These are phyloP conservation scores for Globisporangium cederbergense DNA, from an alignment of 352 stramenopile genomes.

Conservation along the genomic window DNA sequence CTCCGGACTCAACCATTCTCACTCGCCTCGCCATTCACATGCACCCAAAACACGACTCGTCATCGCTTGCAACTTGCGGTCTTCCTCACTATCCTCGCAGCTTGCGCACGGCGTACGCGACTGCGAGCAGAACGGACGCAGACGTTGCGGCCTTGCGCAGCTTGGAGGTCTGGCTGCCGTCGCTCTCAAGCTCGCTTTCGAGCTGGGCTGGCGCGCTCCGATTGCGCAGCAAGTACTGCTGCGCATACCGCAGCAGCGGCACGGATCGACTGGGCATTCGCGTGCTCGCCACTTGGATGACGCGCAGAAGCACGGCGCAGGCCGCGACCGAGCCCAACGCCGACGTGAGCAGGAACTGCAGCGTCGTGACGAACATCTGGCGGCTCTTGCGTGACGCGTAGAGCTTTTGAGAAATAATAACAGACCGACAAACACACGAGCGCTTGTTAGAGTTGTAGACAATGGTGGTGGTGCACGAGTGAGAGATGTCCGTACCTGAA, in stretches of 20 bases:
- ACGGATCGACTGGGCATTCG: conserved; percentile 27
- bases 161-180: not conserved
- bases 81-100: conserved; percentile 16
- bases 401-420: conserved; percentile 25
- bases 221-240: conserved; percentile 38
- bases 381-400: conserved; percentile 66
- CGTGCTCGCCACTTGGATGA: conserved; percentile 43
- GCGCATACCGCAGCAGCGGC: conserved; percentile 34
- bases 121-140: conserved; percentile 31
- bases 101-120: conserved; percentile 32
- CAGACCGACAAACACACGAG: not conserved
- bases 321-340: conserved; percentile 67
- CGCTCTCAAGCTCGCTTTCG: conserved; percentile 1
- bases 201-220: conserved; percentile 20
- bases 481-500: conserved; percentile 34
- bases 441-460: not conserved
- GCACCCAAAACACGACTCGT: not conserved
- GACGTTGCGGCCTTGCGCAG: conserved; percentile 35
- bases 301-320: conserved; percentile 45
- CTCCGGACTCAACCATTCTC: not conserved
- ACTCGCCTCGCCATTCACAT: not conserved
- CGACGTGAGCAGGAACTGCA: conserved; percentile 57
- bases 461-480: not conserved
- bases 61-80: not conserved
- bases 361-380: conserved; percentile 47